Evolutionary conservation across 371 early-diverging fungal genomes (phyloP).

Genomic region (Syncephalastrum monosporum): DNA sequence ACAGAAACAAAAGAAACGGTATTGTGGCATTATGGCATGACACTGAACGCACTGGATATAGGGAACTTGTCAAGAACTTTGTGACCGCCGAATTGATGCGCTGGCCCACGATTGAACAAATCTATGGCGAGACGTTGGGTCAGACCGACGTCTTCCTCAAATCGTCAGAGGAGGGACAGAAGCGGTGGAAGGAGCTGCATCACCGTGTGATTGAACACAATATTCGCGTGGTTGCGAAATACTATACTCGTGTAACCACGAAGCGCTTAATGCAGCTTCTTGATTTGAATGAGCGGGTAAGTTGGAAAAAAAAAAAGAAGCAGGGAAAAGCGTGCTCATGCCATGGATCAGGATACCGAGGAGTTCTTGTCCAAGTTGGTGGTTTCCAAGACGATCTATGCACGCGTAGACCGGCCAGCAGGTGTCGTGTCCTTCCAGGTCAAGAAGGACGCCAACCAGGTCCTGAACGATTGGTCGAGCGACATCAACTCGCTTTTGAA

Average conservation of each 20-base stretch:
- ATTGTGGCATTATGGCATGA: too few species aligned
- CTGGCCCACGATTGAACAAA: slow-evolving; percentile 89
- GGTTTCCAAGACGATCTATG: slow-evolving; percentile 91
- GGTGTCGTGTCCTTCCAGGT: slow-evolving; percentile 88
- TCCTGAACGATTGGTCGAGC: slow-evolving; percentile 90
- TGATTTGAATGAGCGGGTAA: slow-evolving; percentile 45
- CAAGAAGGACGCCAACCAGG: slow-evolving; percentile 82
- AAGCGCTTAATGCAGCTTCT: slow-evolving; percentile 53
- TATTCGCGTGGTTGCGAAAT: slow-evolving; percentile 93
- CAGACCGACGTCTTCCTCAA: slow-evolving; percentile 71
- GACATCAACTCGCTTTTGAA: slow-evolving; percentile 85
- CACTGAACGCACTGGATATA: slow-evolving; percentile 11
- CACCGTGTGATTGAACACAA: slow-evolving; percentile 97
- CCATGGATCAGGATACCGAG: slow-evolving; percentile 73
- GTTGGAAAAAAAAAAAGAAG: background rate
- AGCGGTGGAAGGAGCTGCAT: slow-evolving; percentile 84
- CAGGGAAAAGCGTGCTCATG: slow-evolving; percentile 5
- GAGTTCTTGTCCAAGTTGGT: slow-evolving; percentile 90
- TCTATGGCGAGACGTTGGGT: slow-evolving; percentile 75
- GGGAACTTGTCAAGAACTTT: slow-evolving; percentile 85
- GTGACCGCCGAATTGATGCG: slow-evolving; percentile 90
- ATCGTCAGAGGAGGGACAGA: slow-evolving; percentile 73
- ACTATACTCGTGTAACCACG: slow-evolving; percentile 88
- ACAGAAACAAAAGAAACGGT: too few species aligned
- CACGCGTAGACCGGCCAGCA: slow-evolving; percentile 91